A percentile compares a stretch with the other conserved stretches of the same genome.
Conservation (phyloP, 768 basidiomycete genomes). For the Symmetrospora coprosmae region DNA sequence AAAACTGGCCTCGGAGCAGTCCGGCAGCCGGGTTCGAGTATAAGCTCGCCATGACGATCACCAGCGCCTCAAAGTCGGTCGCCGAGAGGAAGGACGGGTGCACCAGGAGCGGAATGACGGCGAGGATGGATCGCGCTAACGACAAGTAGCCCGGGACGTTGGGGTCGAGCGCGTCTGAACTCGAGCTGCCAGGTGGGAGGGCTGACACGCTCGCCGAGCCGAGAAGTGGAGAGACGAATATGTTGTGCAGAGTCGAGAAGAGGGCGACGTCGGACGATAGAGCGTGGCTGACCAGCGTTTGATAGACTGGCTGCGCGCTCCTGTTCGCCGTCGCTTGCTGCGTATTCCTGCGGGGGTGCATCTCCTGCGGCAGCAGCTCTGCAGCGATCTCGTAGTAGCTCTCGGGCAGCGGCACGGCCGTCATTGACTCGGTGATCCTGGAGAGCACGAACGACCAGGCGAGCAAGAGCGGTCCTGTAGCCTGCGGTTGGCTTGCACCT, state of each 20-base stretch:
- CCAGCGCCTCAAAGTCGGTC: constrained; percentile 52
- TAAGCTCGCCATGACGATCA: constrained; percentile 64
- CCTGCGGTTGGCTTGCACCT: constrained; percentile 48
- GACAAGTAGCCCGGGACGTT: constrained; percentile 34
- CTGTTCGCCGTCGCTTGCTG: background rate
- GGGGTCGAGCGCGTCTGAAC: background rate
- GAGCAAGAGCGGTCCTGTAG: constrained; percentile 57
- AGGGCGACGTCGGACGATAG: constrained; percentile 22
- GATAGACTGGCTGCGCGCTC: constrained; percentile 23
- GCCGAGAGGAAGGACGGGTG: constrained; percentile 23
- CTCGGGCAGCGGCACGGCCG: constrained; percentile 28
- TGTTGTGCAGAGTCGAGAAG: constrained; percentile 18
- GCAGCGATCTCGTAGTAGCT: constrained; percentile 31
- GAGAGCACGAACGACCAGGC: constrained; percentile 76
- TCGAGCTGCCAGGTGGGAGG: background rate
- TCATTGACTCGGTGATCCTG: constrained; percentile 39
- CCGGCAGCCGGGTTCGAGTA: constrained; percentile 52
- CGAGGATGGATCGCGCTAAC: constrained; percentile 30
- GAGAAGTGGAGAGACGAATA: constrained; percentile 22
- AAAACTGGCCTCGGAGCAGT: constrained; percentile 61
- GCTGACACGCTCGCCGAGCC: constrained; percentile 3
- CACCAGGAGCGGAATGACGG: constrained; percentile 25
- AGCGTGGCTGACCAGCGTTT: constrained; percentile 26
- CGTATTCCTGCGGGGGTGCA: background rate
- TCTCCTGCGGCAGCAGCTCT: constrained; percentile 22